Evolutionary conservation across 2,329 filamentous ascomycete genomes (phyloP).

Genomic region (Huntiella moniliformis): DNA sequence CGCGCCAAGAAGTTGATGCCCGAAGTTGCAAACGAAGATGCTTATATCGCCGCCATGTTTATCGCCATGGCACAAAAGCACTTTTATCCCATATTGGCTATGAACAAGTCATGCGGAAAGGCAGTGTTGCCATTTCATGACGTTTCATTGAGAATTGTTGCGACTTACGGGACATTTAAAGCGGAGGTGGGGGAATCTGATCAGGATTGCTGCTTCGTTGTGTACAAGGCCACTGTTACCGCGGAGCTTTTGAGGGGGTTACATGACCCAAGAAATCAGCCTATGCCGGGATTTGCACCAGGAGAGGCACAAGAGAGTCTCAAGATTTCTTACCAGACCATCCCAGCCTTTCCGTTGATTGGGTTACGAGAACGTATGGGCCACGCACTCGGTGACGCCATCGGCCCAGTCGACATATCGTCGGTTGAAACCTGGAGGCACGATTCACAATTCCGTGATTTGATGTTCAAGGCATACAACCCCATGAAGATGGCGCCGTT

Average conservation of each 20-base stretch:
- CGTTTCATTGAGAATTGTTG: conserved; percentile 31
- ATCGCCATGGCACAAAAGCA: conserved; percentile 38
- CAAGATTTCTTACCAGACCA: conserved; percentile 1
- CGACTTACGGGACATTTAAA: conserved; percentile 23
- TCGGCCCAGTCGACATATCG: conserved; percentile 22
- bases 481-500: no score
- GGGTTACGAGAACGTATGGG: conserved; percentile 37
- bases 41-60: conserved; percentile 32
- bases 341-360: conserved; percentile 1
- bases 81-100: conserved; percentile 23
- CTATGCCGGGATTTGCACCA: conserved; percentile 8
- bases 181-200: conserved; percentile 17
- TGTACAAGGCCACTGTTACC: conserved; percentile 33
- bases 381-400: conserved; percentile 31
- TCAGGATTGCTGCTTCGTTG: conserved; percentile 24
- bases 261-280: conserved; percentile 21
- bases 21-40: conserved; percentile 29
- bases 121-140: conserved; percentile 23
- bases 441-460: neutral
- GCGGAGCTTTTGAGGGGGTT: conserved; percentile 31
- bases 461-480: neutral
- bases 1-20: conserved; percentile 30
- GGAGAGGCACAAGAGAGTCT: conserved; percentile 19
- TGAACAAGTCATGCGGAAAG: conserved; percentile 13
- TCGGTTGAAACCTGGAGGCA: conserved; percentile 3